These are phyloP conservation scores for Yueomyces sp. DNA, from an alignment of 805 yeast genomes.

Conservation along the genomic window DNA sequence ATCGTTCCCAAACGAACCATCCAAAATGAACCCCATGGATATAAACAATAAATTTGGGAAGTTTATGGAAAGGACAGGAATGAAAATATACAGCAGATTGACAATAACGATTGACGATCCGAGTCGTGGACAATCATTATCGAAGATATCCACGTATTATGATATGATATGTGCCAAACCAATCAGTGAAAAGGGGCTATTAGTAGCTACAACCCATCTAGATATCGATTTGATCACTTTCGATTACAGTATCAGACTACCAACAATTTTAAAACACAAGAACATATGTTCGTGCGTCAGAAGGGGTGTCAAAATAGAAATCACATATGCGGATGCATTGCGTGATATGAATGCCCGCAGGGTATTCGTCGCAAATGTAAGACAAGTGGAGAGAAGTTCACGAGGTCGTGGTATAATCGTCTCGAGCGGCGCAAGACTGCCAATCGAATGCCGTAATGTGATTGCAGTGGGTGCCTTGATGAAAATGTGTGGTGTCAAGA, in stretches of 20 bases:
- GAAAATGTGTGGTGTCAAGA: slow-evolving; percentile 56
- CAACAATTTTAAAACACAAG: slow-evolving; percentile 72
- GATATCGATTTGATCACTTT: slow-evolving; percentile 77
- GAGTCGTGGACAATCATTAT: slow-evolving; percentile 46
- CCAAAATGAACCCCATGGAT: slow-evolving; percentile 32
- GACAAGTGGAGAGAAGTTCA: slow-evolving; percentile 67
- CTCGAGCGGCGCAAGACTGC: slow-evolving; percentile 56
- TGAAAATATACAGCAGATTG: slow-evolving; percentile 51
- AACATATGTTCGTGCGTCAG: slow-evolving; percentile 71
- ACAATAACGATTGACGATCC: slow-evolving; percentile 72
- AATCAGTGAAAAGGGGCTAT: slow-evolving; percentile 60
- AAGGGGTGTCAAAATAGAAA: slow-evolving; percentile 72
- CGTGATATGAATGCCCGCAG: slow-evolving; percentile 33
- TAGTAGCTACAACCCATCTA: slow-evolving; percentile 56
- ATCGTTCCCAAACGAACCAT: slow-evolving; percentile 35
- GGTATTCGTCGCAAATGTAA: slow-evolving; percentile 55
- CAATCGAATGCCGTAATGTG: slow-evolving; percentile 49
- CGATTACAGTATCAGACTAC: slow-evolving; percentile 49
- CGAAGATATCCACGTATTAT: slow-evolving; percentile 30
- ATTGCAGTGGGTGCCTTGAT: slow-evolving; percentile 57
- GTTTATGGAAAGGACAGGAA: slow-evolving; percentile 23
- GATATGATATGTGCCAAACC: slow-evolving; percentile 82
- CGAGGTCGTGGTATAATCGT: slow-evolving; percentile 68
- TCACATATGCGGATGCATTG: slow-evolving; percentile 49
- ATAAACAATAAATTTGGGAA: slow-evolving; percentile 16